Evolutionary conservation across 768 basidiomycete species (phyloP).

Genomic region (Amanita rubescens): DNA sequence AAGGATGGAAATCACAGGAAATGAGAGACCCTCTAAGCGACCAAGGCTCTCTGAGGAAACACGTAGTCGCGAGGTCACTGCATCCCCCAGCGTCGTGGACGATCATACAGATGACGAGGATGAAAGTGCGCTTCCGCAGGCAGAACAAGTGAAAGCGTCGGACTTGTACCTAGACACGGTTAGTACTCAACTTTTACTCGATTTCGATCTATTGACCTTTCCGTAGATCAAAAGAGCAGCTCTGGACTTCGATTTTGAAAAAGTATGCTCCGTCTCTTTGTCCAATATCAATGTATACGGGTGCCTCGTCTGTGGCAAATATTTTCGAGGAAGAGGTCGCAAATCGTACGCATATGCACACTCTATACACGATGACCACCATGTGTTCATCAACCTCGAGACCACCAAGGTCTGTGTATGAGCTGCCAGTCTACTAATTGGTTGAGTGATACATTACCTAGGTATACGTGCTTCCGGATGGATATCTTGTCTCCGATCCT

Average conservation of each 20-base stretch:
- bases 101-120: conserved; percentile 29
- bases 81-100: conserved; percentile 8
- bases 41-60: conserved; percentile 10
- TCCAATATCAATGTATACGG: conserved; percentile 98
- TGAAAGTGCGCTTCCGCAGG: conserved; percentile 19
- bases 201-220: conserved; percentile 6
- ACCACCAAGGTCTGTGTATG: conserved; percentile 67
- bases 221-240: conserved; percentile 79
- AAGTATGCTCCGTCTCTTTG: conserved; percentile 93
- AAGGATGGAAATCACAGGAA: not conserved
- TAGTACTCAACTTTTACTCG: conserved; percentile 21
- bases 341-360: conserved; percentile 95
- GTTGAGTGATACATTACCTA: conserved; percentile 24
- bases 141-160: conserved; percentile 45
- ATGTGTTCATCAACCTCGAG: conserved; percentile 95
- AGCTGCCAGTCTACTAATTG: not conserved
- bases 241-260: conserved; percentile 98
- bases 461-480: conserved; percentile 97
- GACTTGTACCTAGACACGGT: conserved; percentile 96
- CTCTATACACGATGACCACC: conserved; percentile 96
- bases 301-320: conserved; percentile 97
- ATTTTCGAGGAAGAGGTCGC: conserved; percentile 94
- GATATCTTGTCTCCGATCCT: conserved; percentile 93
- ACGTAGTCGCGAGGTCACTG: conserved; percentile 10
- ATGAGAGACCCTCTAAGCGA: conserved; percentile 2